A percentile compares a stretch with the other conserved stretches of the same genome.
Conservation (phyloP, 306 rosid species). For the Cucumis melo region DNA sequence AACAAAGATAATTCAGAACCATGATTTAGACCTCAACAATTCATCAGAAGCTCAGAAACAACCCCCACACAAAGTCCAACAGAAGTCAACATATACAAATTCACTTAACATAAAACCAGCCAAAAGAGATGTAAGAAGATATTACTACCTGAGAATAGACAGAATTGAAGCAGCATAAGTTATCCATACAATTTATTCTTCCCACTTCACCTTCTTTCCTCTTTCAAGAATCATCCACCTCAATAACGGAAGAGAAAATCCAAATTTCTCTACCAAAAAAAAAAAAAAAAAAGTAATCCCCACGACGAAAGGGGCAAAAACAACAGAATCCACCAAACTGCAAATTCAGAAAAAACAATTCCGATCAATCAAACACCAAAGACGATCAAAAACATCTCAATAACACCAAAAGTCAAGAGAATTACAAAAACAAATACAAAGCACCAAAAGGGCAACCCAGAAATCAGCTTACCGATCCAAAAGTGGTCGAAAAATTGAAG, state of each 20-base stretch:
- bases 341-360: conserved; percentile 12
- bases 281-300: background rate
- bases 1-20: background rate
- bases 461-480: conserved; percentile 31
- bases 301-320: conserved; percentile 6
- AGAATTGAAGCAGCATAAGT: conserved; percentile 67
- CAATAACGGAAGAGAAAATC: conserved; percentile 12
- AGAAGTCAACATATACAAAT: background rate
- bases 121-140: conserved; percentile 5
- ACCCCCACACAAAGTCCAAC: background rate
- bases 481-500: conserved; percentile 13
- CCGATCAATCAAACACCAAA: conserved; percentile 21
- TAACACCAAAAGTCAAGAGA: background rate
- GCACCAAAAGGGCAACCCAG: conserved; percentile 9
- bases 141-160: conserved; percentile 42
- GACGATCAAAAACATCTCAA: background rate
- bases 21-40: background rate
- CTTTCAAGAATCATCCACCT: conserved; percentile 42
- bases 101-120: background rate
- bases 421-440: background rate
- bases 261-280: background rate
- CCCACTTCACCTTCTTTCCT: conserved; percentile 29
- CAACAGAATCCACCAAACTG: conserved; percentile 5
- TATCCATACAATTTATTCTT: conserved; percentile 52
- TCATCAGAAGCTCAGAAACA: background rate